A percentile compares a stretch with the other conserved stretches of the same genome.
These are phyloP conservation scores for Gymnopilus junonius DNA, from an alignment of 768 basidiomycete genomes.

Conservation along the genomic window DNA sequence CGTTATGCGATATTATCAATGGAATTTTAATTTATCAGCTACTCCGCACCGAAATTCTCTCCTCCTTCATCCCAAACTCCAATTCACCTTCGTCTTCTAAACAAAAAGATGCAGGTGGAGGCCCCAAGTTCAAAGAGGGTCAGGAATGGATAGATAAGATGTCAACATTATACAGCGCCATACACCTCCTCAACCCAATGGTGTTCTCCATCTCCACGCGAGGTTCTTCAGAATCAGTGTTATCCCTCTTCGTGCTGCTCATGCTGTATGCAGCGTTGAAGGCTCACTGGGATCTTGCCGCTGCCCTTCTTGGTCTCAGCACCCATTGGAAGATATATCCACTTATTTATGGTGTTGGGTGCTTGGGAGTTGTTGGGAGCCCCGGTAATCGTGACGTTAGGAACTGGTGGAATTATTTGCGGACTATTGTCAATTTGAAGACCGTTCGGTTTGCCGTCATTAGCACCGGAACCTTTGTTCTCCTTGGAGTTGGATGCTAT, in stretches of 20 bases:
- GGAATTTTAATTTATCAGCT: slow-evolving; percentile 72
- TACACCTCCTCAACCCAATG: slow-evolving; percentile 92
- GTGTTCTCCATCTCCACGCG: slow-evolving; percentile 96
- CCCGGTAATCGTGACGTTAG: slow-evolving; percentile 8
- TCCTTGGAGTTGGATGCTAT: slow-evolving; percentile 70
- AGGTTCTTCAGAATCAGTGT: slow-evolving; percentile 91
- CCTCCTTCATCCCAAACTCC: slow-evolving; percentile 17
- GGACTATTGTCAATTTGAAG: slow-evolving; percentile 49
- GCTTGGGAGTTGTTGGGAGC: slow-evolving; percentile 58
- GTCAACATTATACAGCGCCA: slow-evolving; percentile 62
- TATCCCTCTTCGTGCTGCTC: slow-evolving; percentile 78
- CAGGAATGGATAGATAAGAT: slow-evolving; percentile 22
- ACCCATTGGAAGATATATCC: slow-evolving; percentile 99
- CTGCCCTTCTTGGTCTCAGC: slow-evolving; percentile 76
- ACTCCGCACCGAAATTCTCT: slow-evolving; percentile 55
- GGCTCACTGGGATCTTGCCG: slow-evolving; percentile 65
- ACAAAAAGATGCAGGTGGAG: slow-evolving; percentile 8
- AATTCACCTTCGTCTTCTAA: neutral
- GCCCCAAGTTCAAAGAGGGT: slow-evolving; percentile 1
- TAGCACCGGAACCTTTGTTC: slow-evolving; percentile 69
- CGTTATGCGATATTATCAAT: slow-evolving; percentile 80
- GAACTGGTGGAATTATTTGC: slow-evolving; percentile 35
- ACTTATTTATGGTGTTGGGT: slow-evolving; percentile 84
- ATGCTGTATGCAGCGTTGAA: slow-evolving; percentile 66
- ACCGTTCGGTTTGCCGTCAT: slow-evolving; percentile 69